phyloP scores from a whole-genome alignment of 2,329 filamentous ascomycete species.

The Aspergillus puulaauensis region DNA sequence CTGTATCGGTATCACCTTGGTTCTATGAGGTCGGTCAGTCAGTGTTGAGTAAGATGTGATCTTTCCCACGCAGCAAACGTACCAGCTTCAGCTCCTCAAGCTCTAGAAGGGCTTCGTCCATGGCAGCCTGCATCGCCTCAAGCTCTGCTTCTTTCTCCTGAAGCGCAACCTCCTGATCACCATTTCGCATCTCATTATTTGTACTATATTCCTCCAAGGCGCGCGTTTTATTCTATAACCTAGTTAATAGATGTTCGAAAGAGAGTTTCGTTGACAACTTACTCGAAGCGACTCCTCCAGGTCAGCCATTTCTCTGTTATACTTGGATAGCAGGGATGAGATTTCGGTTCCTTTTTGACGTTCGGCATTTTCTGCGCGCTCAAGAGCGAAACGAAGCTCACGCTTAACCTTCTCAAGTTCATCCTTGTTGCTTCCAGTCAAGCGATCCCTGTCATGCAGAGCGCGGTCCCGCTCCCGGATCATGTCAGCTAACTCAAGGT shows the following conservation, averaged over 20 bases:
- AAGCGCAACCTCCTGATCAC: conserved; percentile 80
- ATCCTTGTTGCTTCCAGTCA: conserved; percentile 83
- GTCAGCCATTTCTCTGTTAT: conserved; percentile 96
- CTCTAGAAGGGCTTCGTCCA: conserved; percentile 94
- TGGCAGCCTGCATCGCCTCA: conserved; percentile 95
- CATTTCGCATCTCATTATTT: conserved; percentile 75
- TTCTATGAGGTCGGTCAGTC: conserved; percentile 44
- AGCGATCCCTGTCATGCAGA: conserved; percentile 85
- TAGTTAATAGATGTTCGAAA: conserved; percentile 9
- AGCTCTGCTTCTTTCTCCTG: conserved; percentile 97
- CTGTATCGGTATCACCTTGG: conserved; percentile 73
- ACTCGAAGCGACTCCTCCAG: conserved; percentile 81
- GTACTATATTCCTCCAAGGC: conserved; percentile 80
- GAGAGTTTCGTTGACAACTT: conserved; percentile 16
- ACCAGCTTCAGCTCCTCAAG: conserved; percentile 77
- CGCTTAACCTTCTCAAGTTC: conserved; percentile 93
- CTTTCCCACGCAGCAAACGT: conserved; percentile 16
- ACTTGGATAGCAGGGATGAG: conserved; percentile 89
- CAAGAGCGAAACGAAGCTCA: conserved; percentile 86
- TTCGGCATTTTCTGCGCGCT: conserved; percentile 88
- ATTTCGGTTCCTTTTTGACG: conserved; percentile 92
- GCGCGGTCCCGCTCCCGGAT: conserved; percentile 94
- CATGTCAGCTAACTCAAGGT: conserved; percentile 97
- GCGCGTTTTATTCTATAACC: conserved; percentile 73
- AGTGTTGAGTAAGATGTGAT: background rate